These are phyloP conservation scores for Quercus parvula DNA, from an alignment of 306 rosid genomes.

Conservation along the genomic window DNA sequence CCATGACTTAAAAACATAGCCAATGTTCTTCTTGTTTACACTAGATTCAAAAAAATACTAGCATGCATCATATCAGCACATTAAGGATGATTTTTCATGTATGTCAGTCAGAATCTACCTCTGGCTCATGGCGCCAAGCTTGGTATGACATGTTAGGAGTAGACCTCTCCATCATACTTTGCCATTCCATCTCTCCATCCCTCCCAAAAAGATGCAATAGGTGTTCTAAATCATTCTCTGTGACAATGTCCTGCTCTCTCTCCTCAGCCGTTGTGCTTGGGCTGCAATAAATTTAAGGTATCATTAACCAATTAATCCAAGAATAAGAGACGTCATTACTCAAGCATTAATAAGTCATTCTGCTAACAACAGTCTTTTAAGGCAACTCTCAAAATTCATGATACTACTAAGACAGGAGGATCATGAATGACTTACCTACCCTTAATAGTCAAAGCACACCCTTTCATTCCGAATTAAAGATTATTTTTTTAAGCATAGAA, in stretches of 20 bases:
- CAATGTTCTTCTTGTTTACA: background rate
- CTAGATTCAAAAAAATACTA: background rate
- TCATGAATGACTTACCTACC: background rate
- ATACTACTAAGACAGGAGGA: background rate
- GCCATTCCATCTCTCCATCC: slow-evolving; percentile 83
- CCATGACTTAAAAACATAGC: background rate
- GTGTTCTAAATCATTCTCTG: slow-evolving; percentile 76
- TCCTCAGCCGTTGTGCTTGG: slow-evolving; percentile 34
- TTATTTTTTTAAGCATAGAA: no score
- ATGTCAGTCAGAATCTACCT: slow-evolving; percentile 45
- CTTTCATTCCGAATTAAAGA: no score
- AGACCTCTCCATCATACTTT: slow-evolving; percentile 76
- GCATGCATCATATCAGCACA: background rate
- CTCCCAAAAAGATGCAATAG: slow-evolving; percentile 72
- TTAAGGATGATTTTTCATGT: slow-evolving; percentile 12
- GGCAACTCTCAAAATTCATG: background rate
- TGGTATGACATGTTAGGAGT: slow-evolving; percentile 75
- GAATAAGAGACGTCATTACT: slow-evolving; percentile 14
- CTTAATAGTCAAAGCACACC: no score
- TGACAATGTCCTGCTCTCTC: slow-evolving; percentile 53
- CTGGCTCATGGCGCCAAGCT: slow-evolving; percentile 98
- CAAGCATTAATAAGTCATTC: slow-evolving; percentile 3
- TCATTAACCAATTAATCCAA: slow-evolving; percentile 23
- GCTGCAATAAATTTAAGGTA: slow-evolving; percentile 26
- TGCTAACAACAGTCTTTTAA: background rate